Evolutionary conservation across 495 filamentous ascomycete species (phyloP), one percentile per base, ranked within the genome.

Genomic region (Penicillium bovifimosum): DNA sequence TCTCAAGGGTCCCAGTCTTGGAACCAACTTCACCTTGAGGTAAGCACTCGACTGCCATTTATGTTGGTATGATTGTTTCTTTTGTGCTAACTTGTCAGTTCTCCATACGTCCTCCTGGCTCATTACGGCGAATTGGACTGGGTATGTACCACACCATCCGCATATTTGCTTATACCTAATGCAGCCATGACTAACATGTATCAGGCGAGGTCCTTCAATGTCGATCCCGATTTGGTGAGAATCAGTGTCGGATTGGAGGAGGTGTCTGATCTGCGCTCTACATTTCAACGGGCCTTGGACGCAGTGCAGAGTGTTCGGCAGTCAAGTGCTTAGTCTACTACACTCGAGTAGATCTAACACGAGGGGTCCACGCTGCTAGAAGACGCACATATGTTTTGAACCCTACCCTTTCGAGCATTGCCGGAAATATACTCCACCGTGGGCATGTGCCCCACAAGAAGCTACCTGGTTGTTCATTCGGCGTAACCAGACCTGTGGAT

Each of bases 21-120:
- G 93, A 0, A 97, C 95, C 0, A 98, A 98, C 61, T 97, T 99
- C 67, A 97, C 93, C 0, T 73, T 99, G 41, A 84, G 75, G 80
- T 81, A 50, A 59, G 64, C 59, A 45, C 7, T 13, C 11, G 17
- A 16, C 14, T 7, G 16, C 9, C 16, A 1, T 1, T 4, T 44
- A 41, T 8, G 7, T 27, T 18, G 31, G 9, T 4, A 24, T 24
- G 20, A n/a, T n/a, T n/a, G n/a, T 4, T 24, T 24, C 4, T 2
- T 24, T 17, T 27, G 13, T 40, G 38, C 52, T 49, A 35, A 58
- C 6, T 41, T 42, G 33, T 34, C 50, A 85, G 82, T 61, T 95
- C 84, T 32, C 93, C 95, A 8, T 98, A 95, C 59, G 89, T 92
- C 27, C 69, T 98, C 13, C 70, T 98, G 24, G 95, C 95, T 18